Evolutionary conservation across 2,329 filamentous ascomycete species (phyloP).

Genomic region (Beauveria rudraprayagi): DNA sequence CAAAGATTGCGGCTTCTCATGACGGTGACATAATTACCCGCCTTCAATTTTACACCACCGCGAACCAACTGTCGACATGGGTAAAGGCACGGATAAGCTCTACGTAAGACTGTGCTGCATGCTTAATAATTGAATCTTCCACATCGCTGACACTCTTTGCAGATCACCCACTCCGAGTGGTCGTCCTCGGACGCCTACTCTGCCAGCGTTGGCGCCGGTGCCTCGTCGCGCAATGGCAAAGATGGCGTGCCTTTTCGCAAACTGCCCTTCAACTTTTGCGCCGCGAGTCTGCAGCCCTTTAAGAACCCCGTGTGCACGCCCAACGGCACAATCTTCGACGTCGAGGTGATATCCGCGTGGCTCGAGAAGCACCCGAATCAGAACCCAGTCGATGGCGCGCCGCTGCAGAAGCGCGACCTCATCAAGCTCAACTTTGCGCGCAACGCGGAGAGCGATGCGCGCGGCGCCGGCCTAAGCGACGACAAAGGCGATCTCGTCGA

Average conservation of each 20-base stretch:
- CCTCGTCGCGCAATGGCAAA: conserved; percentile 44
- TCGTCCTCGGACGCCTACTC: conserved; percentile 82
- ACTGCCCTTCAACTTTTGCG: conserved; percentile 96
- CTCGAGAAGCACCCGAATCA: conserved; percentile 79
- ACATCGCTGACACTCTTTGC: not conserved
- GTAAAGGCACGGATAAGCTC: conserved; percentile 38
- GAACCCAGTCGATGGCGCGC: conserved; percentile 78
- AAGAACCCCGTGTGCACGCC: conserved; percentile 86
- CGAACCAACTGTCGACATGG: conserved; percentile 22
- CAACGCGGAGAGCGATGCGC: conserved; percentile 62
- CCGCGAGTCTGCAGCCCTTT: conserved; percentile 91
- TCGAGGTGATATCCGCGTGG: conserved; percentile 91
- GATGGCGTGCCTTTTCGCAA: conserved; percentile 62
- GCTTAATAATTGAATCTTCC: conserved; percentile 1
- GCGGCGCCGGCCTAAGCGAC: conserved; percentile 40
- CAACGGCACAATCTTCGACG: conserved; percentile 84
- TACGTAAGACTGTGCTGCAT: conserved; percentile 24
- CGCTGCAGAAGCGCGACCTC: conserved; percentile 71
- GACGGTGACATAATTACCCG: not conserved
- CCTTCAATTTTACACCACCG: not conserved
- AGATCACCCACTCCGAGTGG: conserved; percentile 97
- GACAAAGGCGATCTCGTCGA: conserved; percentile 77
- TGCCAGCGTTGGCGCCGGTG: conserved; percentile 65
- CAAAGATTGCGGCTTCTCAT: conserved; percentile 4
- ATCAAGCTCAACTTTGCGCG: conserved; percentile 88